Evolutionary conservation across 352 stramenopile species (phyloP), one percentile per base, ranked within the genome.

Genomic region (Globisporangium middletonii): DNA sequence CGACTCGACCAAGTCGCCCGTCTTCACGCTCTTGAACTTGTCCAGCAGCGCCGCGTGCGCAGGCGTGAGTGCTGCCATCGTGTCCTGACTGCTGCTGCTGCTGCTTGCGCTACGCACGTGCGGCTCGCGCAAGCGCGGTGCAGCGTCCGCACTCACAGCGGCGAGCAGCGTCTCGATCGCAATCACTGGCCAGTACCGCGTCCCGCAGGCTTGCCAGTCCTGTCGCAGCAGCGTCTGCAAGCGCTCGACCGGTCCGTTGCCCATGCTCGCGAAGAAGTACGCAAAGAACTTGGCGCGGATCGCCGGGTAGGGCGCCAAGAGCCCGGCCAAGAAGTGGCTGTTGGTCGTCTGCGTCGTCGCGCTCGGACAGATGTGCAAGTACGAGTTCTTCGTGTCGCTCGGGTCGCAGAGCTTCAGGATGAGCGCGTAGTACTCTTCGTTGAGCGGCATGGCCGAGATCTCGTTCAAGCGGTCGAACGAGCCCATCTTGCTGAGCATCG

Each of bases 201-300:
- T 88, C 1, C 84, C 86, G 55, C 81, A 92, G n/a, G 79, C 69
- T 60, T 95, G 84, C 86, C 86, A 95, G 54, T 95, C 86, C 50
- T 94, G 84, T 4, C 84, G 78, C 4, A 95, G 59, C 9, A 95
- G 62, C 48, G 87, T 68, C 45, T 92, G 75, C 28, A 95, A 51
- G 27, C 81, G 67, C 7, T 69, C 65, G 27, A 83, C 72, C 11
- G 79, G 80, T 3, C 71, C 69, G 43, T 69, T 57, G 16, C 56
- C 75, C 16, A 68, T 67, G 13, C 49, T 68, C 0, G 72, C 69
- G 45, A 88, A 77, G 49, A 94, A 92, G 33, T 86, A 76, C 8
- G 59, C 54, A n/a, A 96, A 64, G 57, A 94, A 96, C 46, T 89
- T 72, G 7, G 79, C 68, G 23, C 86, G 82, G 4, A 85, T 72